These are phyloP conservation scores for Xylogone sp. DNA, from an alignment of 2,329 filamentous ascomycete genomes.

Conservation along the genomic window DNA sequence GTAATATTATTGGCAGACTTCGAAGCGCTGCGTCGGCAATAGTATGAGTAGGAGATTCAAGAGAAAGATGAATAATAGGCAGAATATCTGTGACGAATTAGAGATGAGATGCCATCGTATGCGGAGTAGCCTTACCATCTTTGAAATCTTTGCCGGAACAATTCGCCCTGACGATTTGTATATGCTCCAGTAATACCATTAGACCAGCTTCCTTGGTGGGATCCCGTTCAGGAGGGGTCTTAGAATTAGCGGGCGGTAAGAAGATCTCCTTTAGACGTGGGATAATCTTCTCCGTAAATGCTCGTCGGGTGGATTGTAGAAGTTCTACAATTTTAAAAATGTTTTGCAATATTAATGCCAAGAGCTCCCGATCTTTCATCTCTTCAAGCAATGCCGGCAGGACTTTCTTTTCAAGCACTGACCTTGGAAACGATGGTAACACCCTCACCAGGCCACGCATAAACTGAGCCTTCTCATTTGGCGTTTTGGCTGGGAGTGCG, in stretches of 20 bases:
- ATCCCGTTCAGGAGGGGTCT: conserved; percentile 65
- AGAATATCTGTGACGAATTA: conserved; percentile 64
- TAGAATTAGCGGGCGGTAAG: conserved; percentile 53
- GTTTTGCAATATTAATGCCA: conserved; percentile 84
- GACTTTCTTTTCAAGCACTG: conserved; percentile 92
- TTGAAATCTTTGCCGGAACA: conserved; percentile 92
- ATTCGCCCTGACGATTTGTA: conserved; percentile 71
- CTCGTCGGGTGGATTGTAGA: conserved; percentile 71
- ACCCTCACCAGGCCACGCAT: conserved; percentile 85
- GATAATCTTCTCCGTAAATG: conserved; percentile 83
- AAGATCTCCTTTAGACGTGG: conserved; percentile 83
- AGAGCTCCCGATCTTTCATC: conserved; percentile 83
- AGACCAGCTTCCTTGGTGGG: conserved; percentile 81
- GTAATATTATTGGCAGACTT: conserved; percentile 74
- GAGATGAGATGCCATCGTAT: background rate
- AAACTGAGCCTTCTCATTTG: conserved; percentile 87
- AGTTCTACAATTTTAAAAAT: conserved; percentile 84
- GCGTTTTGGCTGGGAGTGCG: conserved; percentile 83
- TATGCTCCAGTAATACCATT: conserved; percentile 86
- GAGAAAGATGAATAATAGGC: conserved; percentile 76
- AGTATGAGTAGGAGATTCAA: conserved; percentile 86
- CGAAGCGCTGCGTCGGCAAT: conserved; percentile 83
- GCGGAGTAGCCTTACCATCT: conserved; percentile 58
- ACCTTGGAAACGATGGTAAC: conserved; percentile 85
- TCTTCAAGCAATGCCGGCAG: conserved; percentile 87